phyloP scores from a whole-genome alignment of 148 eudicot species.

The Rhododendron mucronatum region DNA sequence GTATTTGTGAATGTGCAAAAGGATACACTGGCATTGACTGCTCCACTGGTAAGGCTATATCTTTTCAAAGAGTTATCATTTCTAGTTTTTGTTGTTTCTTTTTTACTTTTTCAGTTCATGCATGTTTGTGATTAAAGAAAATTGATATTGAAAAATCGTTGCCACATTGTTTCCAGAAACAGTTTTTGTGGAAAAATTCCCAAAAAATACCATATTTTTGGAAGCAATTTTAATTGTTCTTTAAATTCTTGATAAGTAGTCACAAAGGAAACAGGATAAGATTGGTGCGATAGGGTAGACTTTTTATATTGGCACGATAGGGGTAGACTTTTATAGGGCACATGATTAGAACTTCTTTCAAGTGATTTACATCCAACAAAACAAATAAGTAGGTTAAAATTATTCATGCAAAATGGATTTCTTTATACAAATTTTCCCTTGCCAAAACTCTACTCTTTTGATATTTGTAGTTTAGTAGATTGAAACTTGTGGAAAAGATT shows the following conservation, averaged over 20 bases:
- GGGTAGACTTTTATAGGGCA: background rate
- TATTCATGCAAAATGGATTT: background rate
- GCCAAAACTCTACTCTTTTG: background rate
- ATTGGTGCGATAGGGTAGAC: background rate
- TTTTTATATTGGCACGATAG: background rate
- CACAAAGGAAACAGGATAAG: background rate
- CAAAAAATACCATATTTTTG: background rate
- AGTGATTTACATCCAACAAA: background rate
- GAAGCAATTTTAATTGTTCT: background rate
- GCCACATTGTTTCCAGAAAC: background rate
- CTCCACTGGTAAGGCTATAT: constrained; percentile 64
- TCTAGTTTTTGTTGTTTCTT: background rate
- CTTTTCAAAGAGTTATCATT: background rate
- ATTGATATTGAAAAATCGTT: background rate
- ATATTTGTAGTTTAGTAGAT: background rate
- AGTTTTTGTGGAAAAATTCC: background rate
- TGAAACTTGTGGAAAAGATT: background rate
- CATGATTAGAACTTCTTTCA: background rate
- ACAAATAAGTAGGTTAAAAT: background rate
- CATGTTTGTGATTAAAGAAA: background rate
- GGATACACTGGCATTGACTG: constrained; percentile 92
- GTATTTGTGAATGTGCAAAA: constrained; percentile 65
- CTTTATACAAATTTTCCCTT: background rate
- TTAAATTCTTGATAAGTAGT: background rate
- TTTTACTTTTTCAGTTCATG: background rate